Evolutionary conservation across 371 early-diverging fungal species (phyloP).

Genomic region (Dichotomocladium elegans): DNA sequence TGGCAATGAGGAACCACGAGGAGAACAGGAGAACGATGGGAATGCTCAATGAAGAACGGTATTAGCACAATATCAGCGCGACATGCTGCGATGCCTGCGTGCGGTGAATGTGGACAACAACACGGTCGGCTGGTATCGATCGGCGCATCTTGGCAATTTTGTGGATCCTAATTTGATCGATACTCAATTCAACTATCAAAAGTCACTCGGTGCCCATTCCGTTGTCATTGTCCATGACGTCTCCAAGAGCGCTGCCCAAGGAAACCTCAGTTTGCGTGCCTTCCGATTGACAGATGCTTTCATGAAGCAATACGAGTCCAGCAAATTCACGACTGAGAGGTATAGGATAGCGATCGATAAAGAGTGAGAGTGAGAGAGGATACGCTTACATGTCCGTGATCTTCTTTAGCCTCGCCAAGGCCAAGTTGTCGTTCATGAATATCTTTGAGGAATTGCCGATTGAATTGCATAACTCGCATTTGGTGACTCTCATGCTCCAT

Average conservation of each 20-base stretch:
- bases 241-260: slow-evolving; percentile 73
- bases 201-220: slow-evolving; percentile 75
- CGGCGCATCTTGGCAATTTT: slow-evolving; percentile 84
- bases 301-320: slow-evolving; percentile 78
- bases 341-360: slow-evolving; percentile 22
- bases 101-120: slow-evolving; percentile 94
- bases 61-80: slow-evolving; percentile 87
- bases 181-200: slow-evolving; percentile 87
- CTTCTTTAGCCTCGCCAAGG: slow-evolving; percentile 52
- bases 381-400: neutral
- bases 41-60: slow-evolving; percentile 3
- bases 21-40: neutral
- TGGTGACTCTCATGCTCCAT: slow-evolving; percentile 77
- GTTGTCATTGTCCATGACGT: slow-evolving; percentile 93
- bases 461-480: slow-evolving; percentile 78
- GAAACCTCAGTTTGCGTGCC: slow-evolving; percentile 85
- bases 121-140: slow-evolving; percentile 97
- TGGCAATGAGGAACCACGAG: neutral
- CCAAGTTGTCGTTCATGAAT: slow-evolving; percentile 78
- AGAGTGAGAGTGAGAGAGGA: neutral
- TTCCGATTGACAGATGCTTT: slow-evolving; percentile 84
- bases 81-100: slow-evolving; percentile 90
- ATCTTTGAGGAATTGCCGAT: slow-evolving; percentile 91
- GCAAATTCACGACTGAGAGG: slow-evolving; percentile 85
- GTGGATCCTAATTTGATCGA: slow-evolving; percentile 90